Conservation (phyloP, 2,329 filamentous ascomycete species). For the Elsinoe australis region DNA sequence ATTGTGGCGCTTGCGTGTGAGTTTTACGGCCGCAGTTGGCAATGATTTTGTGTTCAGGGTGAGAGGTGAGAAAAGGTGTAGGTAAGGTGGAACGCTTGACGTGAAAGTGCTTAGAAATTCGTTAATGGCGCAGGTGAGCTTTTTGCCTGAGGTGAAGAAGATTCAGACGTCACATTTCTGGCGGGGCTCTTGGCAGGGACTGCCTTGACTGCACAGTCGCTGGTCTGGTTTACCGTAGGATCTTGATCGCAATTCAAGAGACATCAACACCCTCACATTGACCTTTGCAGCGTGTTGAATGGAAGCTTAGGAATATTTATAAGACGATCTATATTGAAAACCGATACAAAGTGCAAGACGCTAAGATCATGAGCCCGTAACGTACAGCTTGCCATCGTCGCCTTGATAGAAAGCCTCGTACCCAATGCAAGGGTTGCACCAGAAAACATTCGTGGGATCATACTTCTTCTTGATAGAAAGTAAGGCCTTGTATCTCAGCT, state of each 20-base stretch:
- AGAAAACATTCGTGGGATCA: conserved; percentile 37
- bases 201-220: no score
- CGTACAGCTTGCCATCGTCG: conserved; percentile 13
- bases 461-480: conserved; percentile 36
- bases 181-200: neutral
- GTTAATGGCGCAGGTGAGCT: neutral
- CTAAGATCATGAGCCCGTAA: conserved; percentile 2
- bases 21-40: neutral
- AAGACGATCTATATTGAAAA: no score
- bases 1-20: conserved; percentile 36
- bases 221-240: no score
- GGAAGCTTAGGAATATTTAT: neutral
- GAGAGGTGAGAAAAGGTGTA: neutral
- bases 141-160: no score
- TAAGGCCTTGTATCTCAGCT: conserved; percentile 30
- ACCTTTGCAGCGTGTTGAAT: neutral
- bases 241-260: no score
- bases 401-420: conserved; percentile 1
- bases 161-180: conserved; percentile 10
- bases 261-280: no score
- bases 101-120: conserved; percentile 6
- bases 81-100: neutral
- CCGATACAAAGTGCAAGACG: no score
- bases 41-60: no score
- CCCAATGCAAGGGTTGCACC: conserved; percentile 12